These are phyloP conservation scores for Nakazawaea peltata DNA, from an alignment of 805 yeast genomes.

Conservation along the genomic window DNA sequence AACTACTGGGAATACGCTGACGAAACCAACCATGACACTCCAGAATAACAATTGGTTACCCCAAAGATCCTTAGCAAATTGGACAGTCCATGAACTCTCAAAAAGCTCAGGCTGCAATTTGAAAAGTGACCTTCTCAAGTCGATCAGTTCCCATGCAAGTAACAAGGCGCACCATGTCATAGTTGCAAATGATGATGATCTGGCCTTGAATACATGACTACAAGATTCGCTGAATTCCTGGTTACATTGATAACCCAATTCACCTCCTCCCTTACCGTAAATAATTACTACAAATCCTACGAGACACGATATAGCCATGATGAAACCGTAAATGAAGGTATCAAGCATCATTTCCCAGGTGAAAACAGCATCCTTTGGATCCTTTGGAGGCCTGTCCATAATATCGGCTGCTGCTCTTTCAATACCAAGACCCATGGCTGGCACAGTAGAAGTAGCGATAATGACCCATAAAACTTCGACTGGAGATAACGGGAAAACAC, in stretches of 20 bases:
- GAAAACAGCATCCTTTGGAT: slow-evolving; percentile 45
- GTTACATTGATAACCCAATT: slow-evolving; percentile 62
- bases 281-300: slow-evolving; percentile 55
- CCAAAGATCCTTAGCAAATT: slow-evolving; percentile 47
- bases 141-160: slow-evolving; percentile 80
- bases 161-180: slow-evolving; percentile 84
- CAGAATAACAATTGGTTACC: slow-evolving; percentile 70
- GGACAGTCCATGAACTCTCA: slow-evolving; percentile 7
- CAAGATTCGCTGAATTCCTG: slow-evolving; percentile 38
- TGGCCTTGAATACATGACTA: slow-evolving; percentile 57
- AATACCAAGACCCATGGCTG: slow-evolving; percentile 76
- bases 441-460: slow-evolving; percentile 73
- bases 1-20: slow-evolving; percentile 71
- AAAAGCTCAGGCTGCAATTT: slow-evolving; percentile 59
- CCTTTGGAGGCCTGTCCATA: slow-evolving; percentile 58
- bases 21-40: slow-evolving; percentile 67
- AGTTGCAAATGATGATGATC: slow-evolving; percentile 70
- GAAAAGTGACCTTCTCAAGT: slow-evolving; percentile 62
- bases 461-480: slow-evolving; percentile 77
- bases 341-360: slow-evolving; percentile 62
- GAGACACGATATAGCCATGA: slow-evolving; percentile 68
- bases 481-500: slow-evolving; percentile 79
- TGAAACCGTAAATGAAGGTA: slow-evolving; percentile 63
- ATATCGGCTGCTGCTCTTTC: slow-evolving; percentile 58
- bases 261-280: slow-evolving; percentile 60